These are phyloP conservation scores for Colletotrichum siamense DNA, from an alignment of 2,329 filamentous ascomycete genomes.

Conservation along the genomic window DNA sequence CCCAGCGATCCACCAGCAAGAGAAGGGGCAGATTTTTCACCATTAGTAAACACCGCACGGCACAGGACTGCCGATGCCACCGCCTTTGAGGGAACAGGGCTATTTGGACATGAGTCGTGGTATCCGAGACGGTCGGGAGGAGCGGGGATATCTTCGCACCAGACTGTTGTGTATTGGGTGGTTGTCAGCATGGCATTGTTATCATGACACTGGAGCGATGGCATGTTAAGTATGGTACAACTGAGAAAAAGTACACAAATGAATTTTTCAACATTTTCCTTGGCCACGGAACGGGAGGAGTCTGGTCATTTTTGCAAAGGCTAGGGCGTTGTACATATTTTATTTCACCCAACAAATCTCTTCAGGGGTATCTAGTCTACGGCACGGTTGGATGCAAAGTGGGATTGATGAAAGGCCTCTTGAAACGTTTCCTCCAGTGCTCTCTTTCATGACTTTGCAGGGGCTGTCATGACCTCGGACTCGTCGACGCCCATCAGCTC, in stretches of 20 bases:
- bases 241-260: neutral
- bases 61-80: neutral
- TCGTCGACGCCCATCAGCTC: conserved; percentile 69
- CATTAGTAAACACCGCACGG: neutral
- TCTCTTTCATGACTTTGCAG: neutral
- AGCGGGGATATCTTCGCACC: neutral
- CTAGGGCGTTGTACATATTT: conserved; percentile 11
- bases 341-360: neutral
- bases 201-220: neutral
- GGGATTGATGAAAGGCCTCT: neutral
- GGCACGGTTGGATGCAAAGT: conserved; percentile 12
- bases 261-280: neutral
- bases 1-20: neutral
- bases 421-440: neutral
- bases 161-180: neutral
- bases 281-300: neutral
- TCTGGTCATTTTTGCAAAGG: neutral
- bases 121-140: neutral
- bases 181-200: neutral
- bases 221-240: neutral
- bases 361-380: conserved; percentile 20
- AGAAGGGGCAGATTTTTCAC: neutral
- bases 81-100: neutral
- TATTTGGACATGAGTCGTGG: neutral
- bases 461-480: conserved; percentile 7